A percentile compares a stretch with the other conserved stretches of the same genome.
Evolutionary conservation across 1,284 basidiomycete genomes (phyloP).

Genomic region (Vanrija sp.): DNA sequence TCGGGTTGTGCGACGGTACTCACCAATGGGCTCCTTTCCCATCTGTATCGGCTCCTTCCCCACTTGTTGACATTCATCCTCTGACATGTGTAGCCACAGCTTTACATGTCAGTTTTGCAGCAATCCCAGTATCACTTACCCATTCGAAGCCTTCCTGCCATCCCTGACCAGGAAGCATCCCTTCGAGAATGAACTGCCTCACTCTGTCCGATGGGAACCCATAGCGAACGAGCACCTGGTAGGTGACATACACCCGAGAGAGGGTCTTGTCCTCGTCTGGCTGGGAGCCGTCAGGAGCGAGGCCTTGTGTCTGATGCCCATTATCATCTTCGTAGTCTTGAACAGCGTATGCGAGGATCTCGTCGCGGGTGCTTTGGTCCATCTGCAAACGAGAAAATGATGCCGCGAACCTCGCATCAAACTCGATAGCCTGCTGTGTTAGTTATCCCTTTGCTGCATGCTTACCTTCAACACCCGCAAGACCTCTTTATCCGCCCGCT

Average conservation of each 20-base stretch:
- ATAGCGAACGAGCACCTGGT: conserved; percentile 76
- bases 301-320: not conserved
- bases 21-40: not conserved
- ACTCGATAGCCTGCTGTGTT: conserved; percentile 65
- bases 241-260: conserved; percentile 68
- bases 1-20: not conserved
- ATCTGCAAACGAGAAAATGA: conserved; percentile 64
- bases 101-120: conserved; percentile 37
- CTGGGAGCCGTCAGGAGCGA: not conserved
- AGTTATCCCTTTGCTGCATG: not conserved
- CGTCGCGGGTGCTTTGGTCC: conserved; percentile 59
- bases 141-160: conserved; percentile 90
- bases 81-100: conserved; percentile 66
- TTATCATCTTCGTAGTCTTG: conserved; percentile 37
- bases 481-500: conserved; percentile 86
- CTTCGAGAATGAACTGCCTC: conserved; percentile 49
- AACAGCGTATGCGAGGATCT: conserved; percentile 52
- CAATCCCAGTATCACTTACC: conserved; percentile 55
- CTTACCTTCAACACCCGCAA: conserved; percentile 60
- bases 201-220: conserved; percentile 67
- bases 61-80: conserved; percentile 56
- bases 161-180: conserved; percentile 55
- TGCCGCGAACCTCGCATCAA: conserved; percentile 71
- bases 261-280: conserved; percentile 64
- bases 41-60: conserved; percentile 27